Evolutionary conservation across 2,329 filamentous ascomycete species (phyloP), one percentile per base, ranked within the genome.

Genomic region (Pseudogymnoascus verrucosus): DNA sequence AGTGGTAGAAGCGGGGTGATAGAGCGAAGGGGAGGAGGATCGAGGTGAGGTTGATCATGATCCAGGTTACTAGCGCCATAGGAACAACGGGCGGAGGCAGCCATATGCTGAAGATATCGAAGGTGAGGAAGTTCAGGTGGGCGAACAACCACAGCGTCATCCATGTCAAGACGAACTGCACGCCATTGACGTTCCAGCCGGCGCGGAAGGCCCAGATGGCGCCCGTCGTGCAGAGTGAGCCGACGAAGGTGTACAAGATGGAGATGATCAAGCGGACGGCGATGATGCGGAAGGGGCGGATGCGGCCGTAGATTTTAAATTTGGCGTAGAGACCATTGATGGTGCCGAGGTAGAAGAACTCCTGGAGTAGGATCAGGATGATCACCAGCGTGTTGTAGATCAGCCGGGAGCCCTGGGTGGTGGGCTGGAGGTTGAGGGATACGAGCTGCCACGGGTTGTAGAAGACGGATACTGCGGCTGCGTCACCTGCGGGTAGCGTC

Each of bases 41-140:
- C 0, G 84, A 86, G 0, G 79, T 76, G 0, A 88, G 84, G 68
- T 89, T 89, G 5, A 83, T 81, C 63, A 89, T 85, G 44, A 88
- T 84, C 85, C 84, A 87, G 68, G 87, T 74, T 0, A 81, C 68
- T 0, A 81, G 66, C 10, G 77, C 74, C 66, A 80, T 78, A 0
- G 79, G 75, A 16, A 78, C 69, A 47, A 74, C 74, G 0, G 71
- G 67, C 37, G 76, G 68, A 0, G 77, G 76, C 0, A 79, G 28
- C 66, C 65, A 71, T 21, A 74, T 65, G 1, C 70, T 72, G 3
- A 76, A 73, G 3, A 74, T 69, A 62, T 81, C 78, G 1, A 81
- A 67, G 2, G 77, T 69, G 19, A 75, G 71, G 67, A 78, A 79
- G 68, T 80, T 77, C 62, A 75, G 69, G 61, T 78, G 74, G 67